These are phyloP conservation scores for Cladorrhinum sp. DNA, from an alignment of 2,329 filamentous ascomycete genomes.

Conservation along the genomic window DNA sequence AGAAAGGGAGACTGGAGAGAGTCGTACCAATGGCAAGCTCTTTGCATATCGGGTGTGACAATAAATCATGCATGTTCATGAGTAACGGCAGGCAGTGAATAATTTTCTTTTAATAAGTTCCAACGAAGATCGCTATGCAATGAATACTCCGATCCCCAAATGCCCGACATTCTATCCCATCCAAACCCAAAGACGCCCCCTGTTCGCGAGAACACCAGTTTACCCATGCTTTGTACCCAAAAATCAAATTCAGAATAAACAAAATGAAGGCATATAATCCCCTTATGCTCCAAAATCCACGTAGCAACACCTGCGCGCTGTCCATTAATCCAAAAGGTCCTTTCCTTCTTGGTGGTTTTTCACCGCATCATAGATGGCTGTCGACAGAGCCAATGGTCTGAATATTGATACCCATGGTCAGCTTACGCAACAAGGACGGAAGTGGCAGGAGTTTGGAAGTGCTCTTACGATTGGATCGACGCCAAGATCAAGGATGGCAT, in stretches of 20 bases:
- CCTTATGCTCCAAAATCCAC: too few relatives aligned
- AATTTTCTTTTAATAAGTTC: neutral
- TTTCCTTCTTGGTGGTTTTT: constrained; percentile 27
- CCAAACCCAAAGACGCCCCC: neutral
- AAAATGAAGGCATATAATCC: too few relatives aligned
- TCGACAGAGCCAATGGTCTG: constrained; percentile 20
- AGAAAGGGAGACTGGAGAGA: neutral
- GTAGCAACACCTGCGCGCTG: too few relatives aligned
- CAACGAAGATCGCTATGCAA: neutral
- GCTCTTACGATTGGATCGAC: constrained; percentile 25
- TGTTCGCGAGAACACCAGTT: neutral
- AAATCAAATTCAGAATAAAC: neutral
- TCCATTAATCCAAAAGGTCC: constrained; percentile 24
- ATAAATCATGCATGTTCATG: neutral
- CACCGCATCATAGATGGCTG: constrained; percentile 22
- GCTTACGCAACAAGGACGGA: constrained; percentile 3
- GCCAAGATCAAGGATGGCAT: constrained; percentile 23
- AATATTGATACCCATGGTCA: constrained; percentile 8
- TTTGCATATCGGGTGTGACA: neutral
- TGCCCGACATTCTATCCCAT: neutral
- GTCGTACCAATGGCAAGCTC: neutral
- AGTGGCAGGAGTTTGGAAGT: neutral
- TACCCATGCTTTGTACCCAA: neutral
- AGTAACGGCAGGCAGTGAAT: neutral
- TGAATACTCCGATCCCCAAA: neutral